A percentile compares a stretch with the other conserved stretches of the same genome.
These are phyloP conservation scores for Aspergillus sp. DNA, from an alignment of 2,329 filamentous ascomycete species.

Conservation along the genomic window DNA sequence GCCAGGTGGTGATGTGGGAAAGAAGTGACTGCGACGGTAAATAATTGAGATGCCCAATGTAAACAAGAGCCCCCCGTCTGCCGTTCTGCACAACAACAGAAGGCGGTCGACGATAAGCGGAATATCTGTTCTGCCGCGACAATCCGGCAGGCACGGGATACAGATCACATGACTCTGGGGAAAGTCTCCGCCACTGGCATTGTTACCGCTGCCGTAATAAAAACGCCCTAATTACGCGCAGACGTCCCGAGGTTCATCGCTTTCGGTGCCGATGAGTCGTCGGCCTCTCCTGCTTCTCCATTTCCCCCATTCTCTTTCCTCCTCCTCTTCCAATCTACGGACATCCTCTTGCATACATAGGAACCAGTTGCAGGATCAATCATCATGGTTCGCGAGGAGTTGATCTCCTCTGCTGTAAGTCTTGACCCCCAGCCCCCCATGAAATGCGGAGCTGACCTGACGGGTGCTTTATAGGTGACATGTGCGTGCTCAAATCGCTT, in stretches of 20 bases:
- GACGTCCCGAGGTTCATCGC: constrained; percentile 40
- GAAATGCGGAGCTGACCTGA: constrained; percentile 25
- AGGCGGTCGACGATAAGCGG: constrained; percentile 30
- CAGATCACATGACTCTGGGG: constrained; percentile 28
- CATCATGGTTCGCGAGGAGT: constrained; percentile 91
- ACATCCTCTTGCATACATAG: constrained; percentile 3
- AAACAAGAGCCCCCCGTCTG: constrained; percentile 35
- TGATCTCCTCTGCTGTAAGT: constrained; percentile 77
- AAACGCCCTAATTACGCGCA: constrained; percentile 10
- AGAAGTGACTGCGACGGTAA: not conserved
- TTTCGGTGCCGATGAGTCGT: constrained; percentile 24
- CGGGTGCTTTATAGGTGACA: constrained; percentile 42
- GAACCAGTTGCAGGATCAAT: constrained; percentile 11
- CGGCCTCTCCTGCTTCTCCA: constrained; percentile 6
- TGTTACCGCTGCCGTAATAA: constrained; percentile 2
- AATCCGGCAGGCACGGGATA: not conserved
- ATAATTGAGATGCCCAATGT: constrained; percentile 20
- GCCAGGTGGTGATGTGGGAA: not conserved
- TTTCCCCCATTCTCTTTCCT: constrained; percentile 12
- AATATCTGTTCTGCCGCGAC: constrained; percentile 21
- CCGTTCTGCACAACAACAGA: constrained; percentile 19
- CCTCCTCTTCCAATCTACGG: not conserved
- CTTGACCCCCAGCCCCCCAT: constrained; percentile 1
- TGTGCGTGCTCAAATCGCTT: constrained; percentile 42
- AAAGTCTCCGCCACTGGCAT: constrained; percentile 23